These are phyloP conservation scores for Eutrema yunnanense DNA, from an alignment of 345 rosid genomes.

Conservation along the genomic window DNA sequence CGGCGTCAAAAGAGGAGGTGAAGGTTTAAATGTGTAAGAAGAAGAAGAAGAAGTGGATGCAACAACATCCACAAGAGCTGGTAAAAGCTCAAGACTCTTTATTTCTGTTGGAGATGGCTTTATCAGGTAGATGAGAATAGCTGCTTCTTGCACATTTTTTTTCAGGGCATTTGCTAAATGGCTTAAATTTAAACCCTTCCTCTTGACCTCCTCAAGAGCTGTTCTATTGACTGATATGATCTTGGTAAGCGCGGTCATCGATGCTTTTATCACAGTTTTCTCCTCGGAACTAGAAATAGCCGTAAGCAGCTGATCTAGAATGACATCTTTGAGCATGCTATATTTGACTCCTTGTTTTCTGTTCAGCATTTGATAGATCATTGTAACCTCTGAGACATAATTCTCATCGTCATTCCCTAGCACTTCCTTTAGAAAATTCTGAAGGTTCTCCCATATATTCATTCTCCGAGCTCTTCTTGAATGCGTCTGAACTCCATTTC, in stretches of 20 bases:
- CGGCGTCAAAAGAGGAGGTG: conserved; percentile 51
- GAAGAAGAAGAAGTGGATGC: conserved; percentile 43
- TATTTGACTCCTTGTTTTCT: conserved; percentile 56
- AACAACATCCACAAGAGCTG: conserved; percentile 63
- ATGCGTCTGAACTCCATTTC: neutral
- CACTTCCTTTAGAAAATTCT: conserved; percentile 54
- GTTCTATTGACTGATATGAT: conserved; percentile 53
- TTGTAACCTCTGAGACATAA: conserved; percentile 53
- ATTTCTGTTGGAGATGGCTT: conserved; percentile 84
- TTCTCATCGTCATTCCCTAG: conserved; percentile 46
- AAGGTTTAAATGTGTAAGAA: conserved; percentile 31
- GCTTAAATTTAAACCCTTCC: conserved; percentile 51
- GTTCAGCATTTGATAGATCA: conserved; percentile 60
- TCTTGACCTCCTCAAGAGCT: conserved; percentile 60
- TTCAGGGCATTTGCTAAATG: conserved; percentile 71
- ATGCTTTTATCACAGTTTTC: conserved; percentile 59
- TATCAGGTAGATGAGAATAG: conserved; percentile 63
- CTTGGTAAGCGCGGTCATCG: conserved; percentile 55
- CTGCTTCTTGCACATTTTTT: conserved; percentile 77
- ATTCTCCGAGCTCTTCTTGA: conserved; percentile 25
- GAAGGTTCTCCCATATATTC: conserved; percentile 48
- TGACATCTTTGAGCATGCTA: conserved; percentile 55
- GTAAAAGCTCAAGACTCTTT: conserved; percentile 74
- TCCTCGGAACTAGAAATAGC: conserved; percentile 74
- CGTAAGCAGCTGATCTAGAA: conserved; percentile 60